Evolutionary conservation across 441 rosid species (phyloP).

Genomic region (Mallotus repandus): DNA sequence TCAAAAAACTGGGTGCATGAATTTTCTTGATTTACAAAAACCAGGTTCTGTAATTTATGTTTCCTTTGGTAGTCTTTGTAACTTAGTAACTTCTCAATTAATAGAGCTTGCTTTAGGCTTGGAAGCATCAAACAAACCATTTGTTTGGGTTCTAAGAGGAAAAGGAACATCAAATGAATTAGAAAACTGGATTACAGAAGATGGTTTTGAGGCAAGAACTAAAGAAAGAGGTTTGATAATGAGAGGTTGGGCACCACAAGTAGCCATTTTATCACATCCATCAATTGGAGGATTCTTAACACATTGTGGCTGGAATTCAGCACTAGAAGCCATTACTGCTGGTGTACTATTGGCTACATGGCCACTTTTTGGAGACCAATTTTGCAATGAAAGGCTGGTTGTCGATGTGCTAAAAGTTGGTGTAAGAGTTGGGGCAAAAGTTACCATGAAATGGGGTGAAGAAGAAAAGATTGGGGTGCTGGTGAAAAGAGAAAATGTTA

Average conservation of each 20-base stretch:
- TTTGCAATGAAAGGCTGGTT: conserved; percentile 10
- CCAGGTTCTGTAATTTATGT: conserved; percentile 36
- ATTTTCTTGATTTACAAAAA: conserved; percentile 37
- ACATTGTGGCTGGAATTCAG: conserved; percentile 23
- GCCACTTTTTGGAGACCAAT: conserved; percentile 40
- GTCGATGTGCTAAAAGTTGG: conserved; percentile 31
- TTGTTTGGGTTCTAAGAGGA: conserved; percentile 38
- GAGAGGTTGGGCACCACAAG: conserved; percentile 48
- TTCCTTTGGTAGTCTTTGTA: conserved; percentile 37
- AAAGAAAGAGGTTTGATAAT: conserved; percentile 31
- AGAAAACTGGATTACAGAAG: conserved; percentile 27
- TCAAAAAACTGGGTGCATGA: conserved; percentile 14
- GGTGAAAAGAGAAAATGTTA: conserved; percentile 2
- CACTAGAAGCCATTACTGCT: conserved; percentile 26
- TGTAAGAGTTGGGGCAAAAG: conserved; percentile 31
- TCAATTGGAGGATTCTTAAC: conserved; percentile 43
- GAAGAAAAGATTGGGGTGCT: conserved; percentile 21
- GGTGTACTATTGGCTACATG: conserved; percentile 42
- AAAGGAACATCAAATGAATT: conserved; percentile 15
- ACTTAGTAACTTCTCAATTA: conserved; percentile 16
- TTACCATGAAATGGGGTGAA: conserved; percentile 49
- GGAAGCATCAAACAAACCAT: conserved; percentile 38
- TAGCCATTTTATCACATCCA: conserved; percentile 34
- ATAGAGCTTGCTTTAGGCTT: no score
- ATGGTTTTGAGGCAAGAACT: background rate